A percentile compares a stretch with the other conserved stretches of the same genome.
These are phyloP conservation scores for Colletotrichum tamarilloi DNA, from an alignment of 2,329 filamentous ascomycete species.

Conservation along the genomic window DNA sequence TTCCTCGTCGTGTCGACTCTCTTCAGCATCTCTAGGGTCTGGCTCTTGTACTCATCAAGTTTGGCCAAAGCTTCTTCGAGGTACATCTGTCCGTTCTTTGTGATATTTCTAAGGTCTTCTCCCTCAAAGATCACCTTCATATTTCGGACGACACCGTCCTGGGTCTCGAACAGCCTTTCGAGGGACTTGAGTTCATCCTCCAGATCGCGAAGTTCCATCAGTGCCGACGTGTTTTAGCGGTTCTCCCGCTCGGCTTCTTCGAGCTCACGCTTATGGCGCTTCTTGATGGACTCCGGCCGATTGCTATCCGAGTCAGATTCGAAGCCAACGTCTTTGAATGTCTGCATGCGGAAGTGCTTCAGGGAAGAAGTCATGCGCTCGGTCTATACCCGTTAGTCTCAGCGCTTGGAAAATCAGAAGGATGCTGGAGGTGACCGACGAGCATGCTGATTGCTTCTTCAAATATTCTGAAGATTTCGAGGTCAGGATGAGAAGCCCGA, in stretches of 20 bases:
- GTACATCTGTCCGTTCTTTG: conserved; percentile 47
- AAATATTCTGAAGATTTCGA: conserved; percentile 74
- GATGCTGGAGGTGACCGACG: conserved; percentile 47
- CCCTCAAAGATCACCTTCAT: conserved; percentile 22
- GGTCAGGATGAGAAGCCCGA: conserved; percentile 67
- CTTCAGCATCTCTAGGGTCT: conserved; percentile 66
- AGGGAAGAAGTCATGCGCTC: conserved; percentile 72
- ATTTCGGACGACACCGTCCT: conserved; percentile 58
- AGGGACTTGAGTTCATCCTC: conserved; percentile 72
- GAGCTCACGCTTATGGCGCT: conserved; percentile 50
- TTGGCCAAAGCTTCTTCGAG: conserved; percentile 63
- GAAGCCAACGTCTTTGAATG: conserved; percentile 53
- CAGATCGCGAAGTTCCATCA: conserved; percentile 72
- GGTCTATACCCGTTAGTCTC: conserved; percentile 51
- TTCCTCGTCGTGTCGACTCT: conserved; percentile 68
- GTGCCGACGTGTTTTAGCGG: conserved; percentile 70
- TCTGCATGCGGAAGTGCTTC: conserved; percentile 70
- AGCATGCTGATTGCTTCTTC: conserved; percentile 74
- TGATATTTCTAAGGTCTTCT: background rate
- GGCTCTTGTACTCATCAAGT: conserved; percentile 65
- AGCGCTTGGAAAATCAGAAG: fast-evolving
- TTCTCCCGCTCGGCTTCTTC: conserved; percentile 64
- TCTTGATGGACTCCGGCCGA: conserved; percentile 55
- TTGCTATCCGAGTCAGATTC: conserved; percentile 53
- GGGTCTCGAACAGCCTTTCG: conserved; percentile 66